A percentile compares a stretch with the other conserved stretches of the same genome.
These are phyloP conservation scores for Ceratocystis albifundus DNA, from an alignment of 2,329 filamentous ascomycete species.

Conservation along the genomic window DNA sequence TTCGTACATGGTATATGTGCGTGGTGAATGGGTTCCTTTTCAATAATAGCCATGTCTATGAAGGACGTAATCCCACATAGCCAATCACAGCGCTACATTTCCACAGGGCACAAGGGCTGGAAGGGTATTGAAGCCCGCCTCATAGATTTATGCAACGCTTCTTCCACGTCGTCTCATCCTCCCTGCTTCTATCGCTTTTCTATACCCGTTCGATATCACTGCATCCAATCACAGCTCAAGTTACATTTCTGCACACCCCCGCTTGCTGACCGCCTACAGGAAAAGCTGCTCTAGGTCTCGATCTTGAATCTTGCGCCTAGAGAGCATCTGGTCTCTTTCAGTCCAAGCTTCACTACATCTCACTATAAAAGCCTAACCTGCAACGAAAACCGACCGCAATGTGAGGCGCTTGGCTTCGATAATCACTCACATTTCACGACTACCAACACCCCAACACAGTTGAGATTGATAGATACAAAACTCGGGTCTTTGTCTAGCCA, in stretches of 20 bases:
- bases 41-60: no score
- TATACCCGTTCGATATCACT: background rate
- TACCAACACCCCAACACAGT: background rate
- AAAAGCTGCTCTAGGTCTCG: background rate
- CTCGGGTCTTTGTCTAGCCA: no score
- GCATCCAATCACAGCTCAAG: background rate
- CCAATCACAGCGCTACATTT: background rate
- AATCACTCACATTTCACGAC: background rate
- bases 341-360: background rate
- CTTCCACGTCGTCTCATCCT: background rate
- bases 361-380: background rate
- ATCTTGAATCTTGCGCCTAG: background rate
- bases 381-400: background rate
- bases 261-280: background rate
- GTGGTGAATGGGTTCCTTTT: no score
- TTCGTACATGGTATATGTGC: no score
- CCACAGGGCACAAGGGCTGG: no score
- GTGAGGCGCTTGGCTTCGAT: constrained; percentile 1
- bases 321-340: background rate
- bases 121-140: no score
- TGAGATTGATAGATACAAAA: no score
- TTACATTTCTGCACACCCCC: background rate
- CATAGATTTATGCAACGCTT: background rate
- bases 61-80: no score
- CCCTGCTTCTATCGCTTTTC: background rate